phyloP scores from a whole-genome alignment of 2,329 filamentous ascomycete genomes.

The Aspergillus intermedius region DNA sequence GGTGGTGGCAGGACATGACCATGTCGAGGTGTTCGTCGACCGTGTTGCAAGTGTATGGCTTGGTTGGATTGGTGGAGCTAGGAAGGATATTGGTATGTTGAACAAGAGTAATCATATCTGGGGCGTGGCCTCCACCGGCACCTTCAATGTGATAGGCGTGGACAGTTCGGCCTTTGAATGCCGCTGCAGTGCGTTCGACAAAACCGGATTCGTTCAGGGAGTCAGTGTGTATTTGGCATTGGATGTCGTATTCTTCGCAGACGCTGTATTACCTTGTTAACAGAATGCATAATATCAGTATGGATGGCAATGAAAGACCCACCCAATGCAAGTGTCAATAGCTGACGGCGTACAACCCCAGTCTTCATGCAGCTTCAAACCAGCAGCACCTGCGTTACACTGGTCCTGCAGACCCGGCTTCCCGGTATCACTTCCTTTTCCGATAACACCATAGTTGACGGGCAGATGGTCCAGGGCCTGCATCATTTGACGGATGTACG shows the following conservation, averaged over 20 bases:
- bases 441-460: conserved; percentile 78
- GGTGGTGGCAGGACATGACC: conserved; percentile 92
- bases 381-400: conserved; percentile 70
- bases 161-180: conserved; percentile 74
- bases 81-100: conserved; percentile 78
- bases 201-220: conserved; percentile 90
- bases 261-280: conserved; percentile 40
- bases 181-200: conserved; percentile 73
- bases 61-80: conserved; percentile 78
- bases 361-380: conserved; percentile 86
- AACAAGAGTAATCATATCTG: conserved; percentile 86
- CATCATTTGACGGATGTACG: conserved; percentile 76
- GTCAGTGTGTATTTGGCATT: conserved; percentile 86
- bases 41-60: conserved; percentile 79
- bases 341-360: conserved; percentile 83
- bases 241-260: conserved; percentile 81
- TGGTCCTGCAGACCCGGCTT: conserved; percentile 65
- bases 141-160: conserved; percentile 94
- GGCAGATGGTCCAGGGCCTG: conserved; percentile 72
- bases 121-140: conserved; percentile 82
- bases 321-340: conserved; percentile 69
- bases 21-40: conserved; percentile 92
- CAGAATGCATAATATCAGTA: neutral
- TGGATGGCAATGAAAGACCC: neutral
- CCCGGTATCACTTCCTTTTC: conserved; percentile 78